These are phyloP conservation scores for Prototheca wickerhamii DNA, from an alignment of 163 green algal genomes.

Conservation along the genomic window DNA sequence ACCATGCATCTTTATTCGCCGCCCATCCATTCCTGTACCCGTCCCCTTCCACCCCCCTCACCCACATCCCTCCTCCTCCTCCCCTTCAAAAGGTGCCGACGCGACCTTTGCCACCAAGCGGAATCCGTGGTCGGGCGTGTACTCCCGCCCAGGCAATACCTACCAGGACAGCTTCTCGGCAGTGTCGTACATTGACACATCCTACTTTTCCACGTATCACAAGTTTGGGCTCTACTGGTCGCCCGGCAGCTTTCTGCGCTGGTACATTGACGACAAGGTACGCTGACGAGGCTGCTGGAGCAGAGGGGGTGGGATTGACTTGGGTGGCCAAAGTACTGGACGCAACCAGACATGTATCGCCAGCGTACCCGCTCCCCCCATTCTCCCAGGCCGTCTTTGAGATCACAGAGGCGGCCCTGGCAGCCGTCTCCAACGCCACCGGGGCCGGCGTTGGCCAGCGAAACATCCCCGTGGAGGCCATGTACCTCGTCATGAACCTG, in stretches of 20 bases:
- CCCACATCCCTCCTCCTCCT: background rate
- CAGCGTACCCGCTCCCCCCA: background rate
- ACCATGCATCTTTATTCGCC: no score
- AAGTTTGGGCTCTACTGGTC: conserved; percentile 31
- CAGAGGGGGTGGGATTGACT: background rate
- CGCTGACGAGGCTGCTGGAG: conserved; percentile 1
- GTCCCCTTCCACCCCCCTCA: no score
- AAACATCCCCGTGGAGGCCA: conserved; percentile 21
- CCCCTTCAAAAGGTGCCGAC: background rate
- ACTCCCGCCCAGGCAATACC: conserved; percentile 16
- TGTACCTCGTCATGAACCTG: conserved; percentile 32
- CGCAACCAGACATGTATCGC: background rate
- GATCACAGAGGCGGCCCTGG: conserved; percentile 14
- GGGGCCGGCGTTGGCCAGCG: conserved; percentile 7
- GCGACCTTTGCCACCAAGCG: background rate
- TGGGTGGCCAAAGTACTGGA: background rate
- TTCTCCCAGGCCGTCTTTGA: conserved; percentile 6
- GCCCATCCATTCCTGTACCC: no score
- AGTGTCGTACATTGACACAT: conserved; percentile 5
- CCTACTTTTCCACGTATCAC: conserved; percentile 16
- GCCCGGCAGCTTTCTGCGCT: conserved; percentile 25
- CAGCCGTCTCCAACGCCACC: conserved; percentile 8
- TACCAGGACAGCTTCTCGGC: conserved; percentile 30
- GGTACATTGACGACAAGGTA: conserved; percentile 31
- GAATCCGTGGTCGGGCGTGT: conserved; percentile 18